A percentile compares a stretch with the other conserved stretches of the same genome.
These are phyloP conservation scores for Graphilbum fragrans DNA, from an alignment of 2,329 filamentous ascomycete genomes.

Conservation along the genomic window DNA sequence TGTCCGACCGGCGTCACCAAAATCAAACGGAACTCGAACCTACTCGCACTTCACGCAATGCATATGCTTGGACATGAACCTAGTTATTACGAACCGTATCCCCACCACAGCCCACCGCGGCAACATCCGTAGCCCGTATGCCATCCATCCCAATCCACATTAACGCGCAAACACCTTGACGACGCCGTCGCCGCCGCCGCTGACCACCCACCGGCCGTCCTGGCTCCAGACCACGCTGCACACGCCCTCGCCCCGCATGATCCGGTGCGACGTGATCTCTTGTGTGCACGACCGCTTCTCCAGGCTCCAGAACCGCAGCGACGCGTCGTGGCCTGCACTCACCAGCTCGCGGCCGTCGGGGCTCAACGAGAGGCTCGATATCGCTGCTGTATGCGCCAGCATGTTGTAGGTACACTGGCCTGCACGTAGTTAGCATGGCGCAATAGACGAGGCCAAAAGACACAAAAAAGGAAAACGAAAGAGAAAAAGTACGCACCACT, in stretches of 20 bases:
- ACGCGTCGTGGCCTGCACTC: slow-evolving; percentile 90
- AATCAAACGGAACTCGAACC: too few species aligned
- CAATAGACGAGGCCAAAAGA: neutral
- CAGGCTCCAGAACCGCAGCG: slow-evolving; percentile 90
- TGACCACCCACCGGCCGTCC: slow-evolving; percentile 89
- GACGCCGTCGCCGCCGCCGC: slow-evolving; percentile 85
- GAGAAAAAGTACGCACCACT: slow-evolving; percentile 58
- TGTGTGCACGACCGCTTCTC: slow-evolving; percentile 94
- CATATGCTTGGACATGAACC: neutral
- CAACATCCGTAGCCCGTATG: neutral
- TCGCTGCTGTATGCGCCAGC: slow-evolving; percentile 89
- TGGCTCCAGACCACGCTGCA: slow-evolving; percentile 93
- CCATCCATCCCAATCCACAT: neutral
- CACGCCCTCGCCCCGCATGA: slow-evolving; percentile 93
- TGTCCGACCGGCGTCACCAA: too few species aligned
- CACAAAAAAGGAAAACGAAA: neutral
- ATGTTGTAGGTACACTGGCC: slow-evolving; percentile 99
- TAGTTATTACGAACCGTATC: too few species aligned
- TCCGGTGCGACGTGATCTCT: slow-evolving; percentile 82
- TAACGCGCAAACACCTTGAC: slow-evolving; percentile 77
- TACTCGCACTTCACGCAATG: too few species aligned
- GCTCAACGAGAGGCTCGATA: slow-evolving; percentile 81
- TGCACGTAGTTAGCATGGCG: slow-evolving; percentile 21
- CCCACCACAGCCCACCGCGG: too few species aligned
- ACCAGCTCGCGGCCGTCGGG: slow-evolving; percentile 91